phyloP scores from a whole-genome alignment of 805 yeast species.

The Brettanomyces naardenensis region DNA sequence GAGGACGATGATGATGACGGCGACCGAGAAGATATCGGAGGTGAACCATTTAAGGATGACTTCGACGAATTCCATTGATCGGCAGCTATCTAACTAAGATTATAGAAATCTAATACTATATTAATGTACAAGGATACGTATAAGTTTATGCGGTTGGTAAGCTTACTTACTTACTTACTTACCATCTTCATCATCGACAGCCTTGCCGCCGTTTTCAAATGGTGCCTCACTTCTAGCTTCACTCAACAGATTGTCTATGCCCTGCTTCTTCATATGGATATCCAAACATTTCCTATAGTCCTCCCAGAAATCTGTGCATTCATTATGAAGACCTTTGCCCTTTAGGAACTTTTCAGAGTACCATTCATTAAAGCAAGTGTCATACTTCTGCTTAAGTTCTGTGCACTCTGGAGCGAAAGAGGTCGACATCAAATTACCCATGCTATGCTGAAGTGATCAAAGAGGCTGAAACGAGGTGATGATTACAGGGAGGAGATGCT shows the following conservation, averaged over 20 bases:
- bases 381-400: slow-evolving; percentile 75
- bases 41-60: slow-evolving; percentile 18
- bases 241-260: slow-evolving; percentile 75
- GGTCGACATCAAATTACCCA: slow-evolving; percentile 73
- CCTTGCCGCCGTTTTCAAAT: slow-evolving; percentile 60
- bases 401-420: slow-evolving; percentile 98
- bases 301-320: slow-evolving; percentile 86
- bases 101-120: slow-evolving; percentile 1
- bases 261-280: slow-evolving; percentile 58
- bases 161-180: no score
- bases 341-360: slow-evolving; percentile 79
- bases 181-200: slow-evolving; percentile 9
- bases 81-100: no score
- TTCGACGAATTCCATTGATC: slow-evolving; percentile 23
- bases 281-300: slow-evolving; percentile 85
- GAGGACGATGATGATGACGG: slow-evolving; percentile 14
- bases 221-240: slow-evolving; percentile 90
- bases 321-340: slow-evolving; percentile 61
- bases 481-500: no score
- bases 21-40: background rate
- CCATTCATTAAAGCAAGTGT: slow-evolving; percentile 92
- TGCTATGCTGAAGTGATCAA: slow-evolving; percentile 16
- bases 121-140: slow-evolving; percentile 1
- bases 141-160: background rate
- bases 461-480: no score